Evolutionary conservation across 768 basidiomycete genomes (phyloP), one percentile per base, ranked within the genome.

Genomic region (Mycena vulgaris): DNA sequence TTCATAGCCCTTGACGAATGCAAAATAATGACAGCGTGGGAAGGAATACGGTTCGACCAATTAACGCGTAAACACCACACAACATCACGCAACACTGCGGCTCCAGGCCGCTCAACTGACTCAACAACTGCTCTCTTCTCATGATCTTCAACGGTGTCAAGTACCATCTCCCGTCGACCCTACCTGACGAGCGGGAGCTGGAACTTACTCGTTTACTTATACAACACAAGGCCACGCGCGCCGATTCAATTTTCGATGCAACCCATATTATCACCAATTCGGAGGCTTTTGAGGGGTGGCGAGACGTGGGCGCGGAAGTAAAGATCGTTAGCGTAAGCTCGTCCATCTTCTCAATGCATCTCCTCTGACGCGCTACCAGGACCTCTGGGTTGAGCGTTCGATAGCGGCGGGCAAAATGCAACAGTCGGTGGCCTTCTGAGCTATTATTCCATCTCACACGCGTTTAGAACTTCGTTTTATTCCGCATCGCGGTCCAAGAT

Each of bases 401-500:
- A 47, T 72, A 9, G 62, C 67, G 28, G 67, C 63, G 37, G 28
- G 35, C 9, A 72, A 66, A 48, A 49, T 66, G 25, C 71, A 72
- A 45, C 33, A 47, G 71, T 68, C 30, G 17, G 71, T 49, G 14
- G 21, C 19, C 25, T 53, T 63, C 31, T 40, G 13, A 21, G 45
- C n/a, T 7, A 5, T 31, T 13, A 35, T 16, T 28, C 33, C 37
- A 7, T 51, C 39, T 63, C 27, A 67, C 7, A 19, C 25, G 37
- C 45, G 35, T 45, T 28, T 30, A 72, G 71, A 13, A 33, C 67
- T 5, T 78, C 85, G 21, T 89, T 83, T 76, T 96, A 91, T 81
- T 96, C 95, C 1, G 84, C 94, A 3, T 90, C 95, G 78, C 93
- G 93, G 0, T 78, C 86, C 0, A 89, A 90, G 84, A 85, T 96